Evolutionary conservation across 2,329 filamentous ascomycete genomes (phyloP).

Genomic region (Xenoacremonium recifei): DNA sequence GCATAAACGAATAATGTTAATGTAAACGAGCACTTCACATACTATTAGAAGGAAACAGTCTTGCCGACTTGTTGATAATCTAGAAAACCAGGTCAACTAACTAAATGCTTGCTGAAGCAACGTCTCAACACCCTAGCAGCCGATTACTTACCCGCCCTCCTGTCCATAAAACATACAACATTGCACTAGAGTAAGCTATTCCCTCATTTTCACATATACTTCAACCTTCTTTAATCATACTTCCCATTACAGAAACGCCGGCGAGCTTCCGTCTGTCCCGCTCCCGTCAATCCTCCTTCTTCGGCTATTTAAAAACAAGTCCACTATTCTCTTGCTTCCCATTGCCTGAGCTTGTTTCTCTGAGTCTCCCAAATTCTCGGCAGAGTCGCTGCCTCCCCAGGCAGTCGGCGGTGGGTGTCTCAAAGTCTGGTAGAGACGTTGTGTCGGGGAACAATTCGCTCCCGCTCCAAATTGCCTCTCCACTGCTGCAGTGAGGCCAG

Average conservation of each 20-base stretch:
- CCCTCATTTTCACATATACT: too few relatives aligned
- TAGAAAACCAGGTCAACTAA: too few relatives aligned
- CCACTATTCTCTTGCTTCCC: slow-evolving; percentile 53
- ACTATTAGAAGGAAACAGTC: too few relatives aligned
- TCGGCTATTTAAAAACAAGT: slow-evolving; percentile 51
- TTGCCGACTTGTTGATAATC: too few relatives aligned
- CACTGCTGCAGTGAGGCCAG: slow-evolving; percentile 14
- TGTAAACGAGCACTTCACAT: too few relatives aligned
- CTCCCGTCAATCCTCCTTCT: slow-evolving; percentile 40
- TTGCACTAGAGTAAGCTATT: too few relatives aligned
- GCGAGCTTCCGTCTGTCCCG: slow-evolving; percentile 24
- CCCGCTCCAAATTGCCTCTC: slow-evolving; percentile 13
- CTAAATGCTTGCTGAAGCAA: too few relatives aligned
- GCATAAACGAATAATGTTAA: too few relatives aligned
- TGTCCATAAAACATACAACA: too few relatives aligned
- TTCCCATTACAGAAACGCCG: slow-evolving; percentile 33
- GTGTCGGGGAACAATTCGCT: slow-evolving; percentile 6
- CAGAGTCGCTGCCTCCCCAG: slow-evolving; percentile 10
- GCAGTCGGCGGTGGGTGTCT: slow-evolving; percentile 7
- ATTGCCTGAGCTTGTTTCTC: slow-evolving; percentile 37
- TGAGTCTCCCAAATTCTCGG: slow-evolving; percentile 2
- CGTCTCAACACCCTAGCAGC: too few relatives aligned
- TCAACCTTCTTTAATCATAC: too few relatives aligned
- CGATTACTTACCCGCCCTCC: too few relatives aligned
- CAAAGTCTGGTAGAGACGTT: slow-evolving; percentile 2